Evolutionary conservation across 352 stramenopile genomes (phyloP).

Genomic region (Phytophthora quininea): DNA sequence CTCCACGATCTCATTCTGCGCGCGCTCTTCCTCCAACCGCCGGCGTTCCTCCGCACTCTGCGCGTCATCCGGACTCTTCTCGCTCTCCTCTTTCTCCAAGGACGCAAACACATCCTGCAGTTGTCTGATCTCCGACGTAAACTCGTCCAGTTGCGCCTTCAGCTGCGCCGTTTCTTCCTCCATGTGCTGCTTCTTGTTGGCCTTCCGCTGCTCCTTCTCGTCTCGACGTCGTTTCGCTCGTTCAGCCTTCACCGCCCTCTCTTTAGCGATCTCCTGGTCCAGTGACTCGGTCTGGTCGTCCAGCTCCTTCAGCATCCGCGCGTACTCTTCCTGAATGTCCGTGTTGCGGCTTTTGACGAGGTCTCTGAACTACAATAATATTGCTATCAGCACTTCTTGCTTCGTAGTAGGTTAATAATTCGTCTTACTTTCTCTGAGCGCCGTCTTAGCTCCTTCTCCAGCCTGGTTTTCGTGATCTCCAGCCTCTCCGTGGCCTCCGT

Average conservation of each 20-base stretch:
- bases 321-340: conserved; percentile 79
- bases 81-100: conserved; percentile 43
- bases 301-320: conserved; percentile 73
- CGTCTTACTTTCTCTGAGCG: conserved; percentile 43
- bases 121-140: conserved; percentile 51
- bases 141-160: conserved; percentile 48
- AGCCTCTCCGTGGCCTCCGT: conserved; percentile 68
- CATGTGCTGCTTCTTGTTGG: conserved; percentile 39
- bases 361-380: conserved; percentile 51
- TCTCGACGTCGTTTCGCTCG: conserved; percentile 42
- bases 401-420: not conserved
- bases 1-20: conserved; percentile 55
- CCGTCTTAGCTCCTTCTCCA: conserved; percentile 72
- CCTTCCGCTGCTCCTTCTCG: conserved; percentile 30
- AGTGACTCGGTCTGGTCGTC: conserved; percentile 67
- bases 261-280: conserved; percentile 55
- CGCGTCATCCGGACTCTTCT: conserved; percentile 19
- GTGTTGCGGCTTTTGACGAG: conserved; percentile 73
- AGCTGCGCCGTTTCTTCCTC: conserved; percentile 40
- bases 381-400: not conserved
- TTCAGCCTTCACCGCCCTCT: conserved; percentile 27
- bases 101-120: conserved; percentile 58
- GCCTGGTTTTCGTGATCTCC: conserved; percentile 62
- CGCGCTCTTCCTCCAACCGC: conserved; percentile 41
- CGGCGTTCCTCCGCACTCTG: conserved; percentile 43